Percentiles rank a stretch among this genome's conserved stretches.
Evolutionary conservation across 805 yeast species (phyloP).

Genomic region (Hanseniaspora guilliermondii): DNA sequence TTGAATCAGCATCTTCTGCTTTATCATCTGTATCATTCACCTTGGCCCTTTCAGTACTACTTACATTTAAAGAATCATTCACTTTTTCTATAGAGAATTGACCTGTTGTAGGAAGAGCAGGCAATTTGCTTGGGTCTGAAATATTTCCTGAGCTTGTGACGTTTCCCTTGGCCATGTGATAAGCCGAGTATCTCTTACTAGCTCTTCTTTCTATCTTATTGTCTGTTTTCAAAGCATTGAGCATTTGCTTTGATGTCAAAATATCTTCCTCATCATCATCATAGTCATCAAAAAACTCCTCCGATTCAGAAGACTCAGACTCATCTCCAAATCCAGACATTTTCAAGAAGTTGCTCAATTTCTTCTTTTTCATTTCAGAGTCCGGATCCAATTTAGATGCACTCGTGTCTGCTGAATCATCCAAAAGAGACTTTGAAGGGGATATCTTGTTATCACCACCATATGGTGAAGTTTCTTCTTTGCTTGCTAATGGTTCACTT

Average conservation of each 20-base stretch:
- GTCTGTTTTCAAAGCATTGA: slow-evolving; percentile 67
- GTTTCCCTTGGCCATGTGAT: slow-evolving; percentile 58
- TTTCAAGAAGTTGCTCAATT: slow-evolving; percentile 13
- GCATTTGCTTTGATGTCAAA: slow-evolving; percentile 30
- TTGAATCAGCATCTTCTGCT: too few relatives aligned
- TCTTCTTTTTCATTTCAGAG: slow-evolving; percentile 8
- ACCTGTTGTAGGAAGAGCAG: slow-evolving; percentile 19
- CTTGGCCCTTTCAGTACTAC: not conserved
- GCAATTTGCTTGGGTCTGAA: slow-evolving; percentile 21
- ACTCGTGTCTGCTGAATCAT: not conserved
- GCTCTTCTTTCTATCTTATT: slow-evolving; percentile 83
- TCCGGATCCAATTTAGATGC: slow-evolving; percentile 10
- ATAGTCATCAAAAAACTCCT: slow-evolving; percentile 37
- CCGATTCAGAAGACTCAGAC: slow-evolving; percentile 36
- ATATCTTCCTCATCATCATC: slow-evolving; percentile 31
- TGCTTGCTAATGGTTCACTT: not conserved
- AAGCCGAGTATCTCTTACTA: slow-evolving; percentile 84
- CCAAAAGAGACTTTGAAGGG: not conserved
- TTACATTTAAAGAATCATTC: not conserved
- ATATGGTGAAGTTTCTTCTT: not conserved
- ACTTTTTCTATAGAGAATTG: not conserved
- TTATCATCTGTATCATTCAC: too few relatives aligned
- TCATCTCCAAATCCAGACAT: slow-evolving; percentile 8
- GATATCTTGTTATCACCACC: not conserved
- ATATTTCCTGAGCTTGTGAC: slow-evolving; percentile 36